Evolutionary conservation across 257 asterid genomes (phyloP).

Genomic region (Rubia yunnanensis): DNA sequence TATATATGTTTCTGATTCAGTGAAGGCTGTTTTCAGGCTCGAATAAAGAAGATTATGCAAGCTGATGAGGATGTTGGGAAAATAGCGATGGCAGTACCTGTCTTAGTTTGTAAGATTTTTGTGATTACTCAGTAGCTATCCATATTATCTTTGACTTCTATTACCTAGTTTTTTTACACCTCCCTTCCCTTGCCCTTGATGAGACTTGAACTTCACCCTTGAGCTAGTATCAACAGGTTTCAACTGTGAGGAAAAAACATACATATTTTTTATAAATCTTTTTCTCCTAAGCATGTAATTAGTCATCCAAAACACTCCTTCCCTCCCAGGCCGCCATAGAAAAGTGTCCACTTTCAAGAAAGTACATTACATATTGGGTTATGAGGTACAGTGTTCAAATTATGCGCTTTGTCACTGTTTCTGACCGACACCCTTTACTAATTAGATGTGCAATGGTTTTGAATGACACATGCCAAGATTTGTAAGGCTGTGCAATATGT

Average conservation of each 20-base stretch:
- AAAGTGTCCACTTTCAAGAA: no score
- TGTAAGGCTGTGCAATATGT: neutral
- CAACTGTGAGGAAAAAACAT: neutral
- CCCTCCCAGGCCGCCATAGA: neutral
- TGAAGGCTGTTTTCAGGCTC: constrained; percentile 36
- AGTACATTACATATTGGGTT: no score
- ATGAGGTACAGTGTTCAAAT: neutral
- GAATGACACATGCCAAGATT: no score
- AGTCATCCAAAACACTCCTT: constrained; percentile 7
- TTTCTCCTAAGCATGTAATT: neutral
- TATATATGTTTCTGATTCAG: neutral
- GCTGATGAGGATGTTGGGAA: constrained; percentile 98
- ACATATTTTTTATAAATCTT: no score
- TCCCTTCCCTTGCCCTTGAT: neutral
- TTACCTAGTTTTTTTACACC: neutral
- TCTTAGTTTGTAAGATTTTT: constrained; percentile 69
- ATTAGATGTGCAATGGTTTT: no score
- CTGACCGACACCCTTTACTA: neutral
- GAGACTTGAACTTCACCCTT: neutral
- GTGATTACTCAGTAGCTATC: neutral
- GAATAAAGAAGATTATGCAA: constrained; percentile 93
- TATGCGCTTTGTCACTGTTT: neutral
- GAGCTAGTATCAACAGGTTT: neutral
- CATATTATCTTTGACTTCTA: neutral
- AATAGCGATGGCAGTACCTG: constrained; percentile 95